Percentiles rank a stretch among this genome's conserved stretches.
phyloP scores from a whole-genome alignment of 495 filamentous ascomycete species.

The Hypoxylon lienhwacheense region DNA sequence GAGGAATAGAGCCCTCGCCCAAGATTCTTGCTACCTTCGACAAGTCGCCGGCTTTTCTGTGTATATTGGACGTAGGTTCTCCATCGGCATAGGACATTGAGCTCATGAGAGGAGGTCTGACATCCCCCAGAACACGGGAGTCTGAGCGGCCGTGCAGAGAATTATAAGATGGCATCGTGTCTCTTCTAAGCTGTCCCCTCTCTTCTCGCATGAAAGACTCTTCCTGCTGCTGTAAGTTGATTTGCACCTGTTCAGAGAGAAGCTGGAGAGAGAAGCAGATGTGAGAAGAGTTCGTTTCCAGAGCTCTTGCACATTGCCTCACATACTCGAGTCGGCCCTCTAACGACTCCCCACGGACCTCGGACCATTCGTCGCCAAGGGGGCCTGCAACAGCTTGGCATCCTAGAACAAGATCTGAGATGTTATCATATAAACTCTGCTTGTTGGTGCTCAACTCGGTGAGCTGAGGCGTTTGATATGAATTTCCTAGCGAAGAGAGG shows the following conservation, averaged over 20 bases:
- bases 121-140: conserved; percentile 44
- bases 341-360: conserved; percentile 85
- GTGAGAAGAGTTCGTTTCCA: conserved; percentile 85
- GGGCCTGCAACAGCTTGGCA: conserved; percentile 89
- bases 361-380: conserved; percentile 92
- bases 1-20: conserved; percentile 73
- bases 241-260: conserved; percentile 74
- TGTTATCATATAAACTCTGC: conserved; percentile 87
- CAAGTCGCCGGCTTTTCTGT: conserved; percentile 63
- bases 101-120: conserved; percentile 49
- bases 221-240: conserved; percentile 48
- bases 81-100: conserved; percentile 70
- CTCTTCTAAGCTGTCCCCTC: conserved; percentile 47
- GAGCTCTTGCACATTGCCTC: conserved; percentile 68
- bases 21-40: conserved; percentile 89
- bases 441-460: conserved; percentile 88
- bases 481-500: conserved; percentile 70
- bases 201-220: conserved; percentile 47
- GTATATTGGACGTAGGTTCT: conserved; percentile 59
- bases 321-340: conserved; percentile 84
- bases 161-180: conserved; percentile 48
- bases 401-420: conserved; percentile 82
- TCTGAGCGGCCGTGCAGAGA: conserved; percentile 51
- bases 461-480: conserved; percentile 79
- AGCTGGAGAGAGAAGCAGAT: conserved; percentile 85